Percentiles rank a stretch among this genome's conserved stretches.
Conservation (phyloP, 768 basidiomycete species). For the Stropharia rugosoannulata region DNA sequence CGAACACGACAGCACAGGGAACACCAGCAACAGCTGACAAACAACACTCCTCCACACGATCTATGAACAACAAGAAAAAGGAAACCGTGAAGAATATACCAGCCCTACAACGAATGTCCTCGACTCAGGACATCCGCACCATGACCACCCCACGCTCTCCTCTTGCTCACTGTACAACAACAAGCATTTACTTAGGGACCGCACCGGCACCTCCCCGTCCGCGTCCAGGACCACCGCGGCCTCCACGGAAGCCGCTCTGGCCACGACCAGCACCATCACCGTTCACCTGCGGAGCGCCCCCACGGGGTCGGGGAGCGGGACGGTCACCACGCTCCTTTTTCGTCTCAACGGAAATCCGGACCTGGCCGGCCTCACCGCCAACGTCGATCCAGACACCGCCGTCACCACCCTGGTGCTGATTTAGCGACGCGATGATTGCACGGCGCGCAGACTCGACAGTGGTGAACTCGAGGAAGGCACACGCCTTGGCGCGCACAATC, state of each 20-base stretch:
- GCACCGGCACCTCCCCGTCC: conserved; percentile 16
- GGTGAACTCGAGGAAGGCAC: conserved; percentile 92
- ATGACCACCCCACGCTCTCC: too few species aligned
- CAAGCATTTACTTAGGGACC: too few species aligned
- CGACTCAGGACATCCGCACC: neutral
- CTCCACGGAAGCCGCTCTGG: conserved; percentile 24
- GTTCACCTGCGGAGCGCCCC: conserved; percentile 41
- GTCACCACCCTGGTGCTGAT: conserved; percentile 73
- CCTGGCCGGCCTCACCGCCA: conserved; percentile 48
- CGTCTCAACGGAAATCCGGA: conserved; percentile 79
- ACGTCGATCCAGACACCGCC: conserved; percentile 82
- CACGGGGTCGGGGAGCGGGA: conserved; percentile 61
- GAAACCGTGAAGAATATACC: neutral
- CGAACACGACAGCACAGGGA: neutral
- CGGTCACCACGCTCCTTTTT: conserved; percentile 92
- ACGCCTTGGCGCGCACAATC: conserved; percentile 84
- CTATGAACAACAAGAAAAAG: neutral
- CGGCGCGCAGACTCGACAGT: conserved; percentile 77
- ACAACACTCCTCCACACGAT: too few species aligned
- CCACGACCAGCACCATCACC: conserved; percentile 38
- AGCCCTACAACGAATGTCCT: neutral
- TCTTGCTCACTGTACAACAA: too few species aligned
- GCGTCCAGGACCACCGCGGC: conserved; percentile 22
- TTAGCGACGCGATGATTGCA: conserved; percentile 77
- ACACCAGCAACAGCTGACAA: neutral